Evolutionary conservation across 345 rosid genomes (phyloP).

Genomic region (Gossypium sturtianum): DNA sequence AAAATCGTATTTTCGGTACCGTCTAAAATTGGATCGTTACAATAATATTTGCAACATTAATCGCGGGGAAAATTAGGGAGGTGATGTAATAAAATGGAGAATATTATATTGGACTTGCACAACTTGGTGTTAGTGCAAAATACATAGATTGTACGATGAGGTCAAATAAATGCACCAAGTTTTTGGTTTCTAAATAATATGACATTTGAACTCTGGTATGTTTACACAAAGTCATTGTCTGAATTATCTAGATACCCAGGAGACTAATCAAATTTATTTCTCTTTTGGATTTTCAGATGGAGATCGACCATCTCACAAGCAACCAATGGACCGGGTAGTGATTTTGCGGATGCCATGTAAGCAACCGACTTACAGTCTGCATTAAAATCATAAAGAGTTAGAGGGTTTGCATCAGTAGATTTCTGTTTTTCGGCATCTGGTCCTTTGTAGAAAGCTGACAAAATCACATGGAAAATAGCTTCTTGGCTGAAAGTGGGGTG

Average conservation of each 20-base stretch:
- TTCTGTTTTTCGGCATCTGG: background rate
- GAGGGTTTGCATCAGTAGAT: background rate
- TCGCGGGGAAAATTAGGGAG: too few relatives aligned
- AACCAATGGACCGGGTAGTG: conserved; percentile 2
- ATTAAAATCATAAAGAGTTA: background rate
- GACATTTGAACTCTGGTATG: background rate
- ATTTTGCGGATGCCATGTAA: background rate
- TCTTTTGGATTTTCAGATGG: conserved; percentile 16
- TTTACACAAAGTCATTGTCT: background rate
- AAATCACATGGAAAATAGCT: background rate
- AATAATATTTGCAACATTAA: too few relatives aligned
- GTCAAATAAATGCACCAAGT: background rate
- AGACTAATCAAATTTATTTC: background rate
- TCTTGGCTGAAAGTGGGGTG: background rate
- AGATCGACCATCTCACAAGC: conserved; percentile 13
- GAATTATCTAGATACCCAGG: background rate
- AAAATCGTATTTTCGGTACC: too few relatives aligned
- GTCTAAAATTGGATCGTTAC: too few relatives aligned
- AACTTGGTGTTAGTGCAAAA: background rate
- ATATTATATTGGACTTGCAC: background rate
- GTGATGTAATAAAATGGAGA: background rate
- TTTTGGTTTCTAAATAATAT: background rate
- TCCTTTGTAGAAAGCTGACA: background rate
- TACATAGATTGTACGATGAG: too few relatives aligned
- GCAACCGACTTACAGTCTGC: background rate